phyloP scores from a whole-genome alignment of 495 filamentous ascomycete genomes.

The Entonaema liquescens region DNA sequence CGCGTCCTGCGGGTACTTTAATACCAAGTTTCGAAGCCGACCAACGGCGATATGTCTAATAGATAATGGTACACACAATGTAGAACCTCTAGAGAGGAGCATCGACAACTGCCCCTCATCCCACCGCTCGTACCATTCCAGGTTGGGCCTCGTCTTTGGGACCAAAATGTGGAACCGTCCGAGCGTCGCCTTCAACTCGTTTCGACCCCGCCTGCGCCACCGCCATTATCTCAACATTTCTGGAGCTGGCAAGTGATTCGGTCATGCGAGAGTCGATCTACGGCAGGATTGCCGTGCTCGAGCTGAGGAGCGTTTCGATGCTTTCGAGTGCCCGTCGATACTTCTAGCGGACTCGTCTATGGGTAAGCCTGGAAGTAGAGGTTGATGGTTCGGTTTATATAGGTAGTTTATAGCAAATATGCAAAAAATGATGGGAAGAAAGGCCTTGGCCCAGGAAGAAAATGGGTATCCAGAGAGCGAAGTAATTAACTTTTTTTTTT shows the following conservation, averaged over 20 bases:
- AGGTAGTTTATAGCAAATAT: background rate
- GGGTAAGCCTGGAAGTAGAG: background rate
- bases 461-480: conserved; percentile 2
- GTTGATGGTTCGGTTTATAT: background rate
- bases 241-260: background rate
- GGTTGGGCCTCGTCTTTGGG: background rate
- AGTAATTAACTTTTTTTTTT: background rate
- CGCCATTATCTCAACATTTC: conserved; percentile 1
- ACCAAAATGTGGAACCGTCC: background rate
- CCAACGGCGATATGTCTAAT: background rate
- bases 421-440: background rate
- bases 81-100: background rate
- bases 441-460: background rate
- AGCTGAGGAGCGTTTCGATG: background rate
- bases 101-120: background rate
- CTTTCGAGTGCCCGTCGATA: background rate
- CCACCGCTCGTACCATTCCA: background rate
- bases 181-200: background rate
- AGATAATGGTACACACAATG: background rate
- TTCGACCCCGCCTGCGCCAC: background rate
- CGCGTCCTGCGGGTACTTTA: background rate
- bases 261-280: background rate
- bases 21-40: background rate
- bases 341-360: background rate
- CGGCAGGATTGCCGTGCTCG: background rate